These are phyloP conservation scores for Tricholoma hemisulphureum DNA, from an alignment of 768 basidiomycete genomes.

Conservation along the genomic window DNA sequence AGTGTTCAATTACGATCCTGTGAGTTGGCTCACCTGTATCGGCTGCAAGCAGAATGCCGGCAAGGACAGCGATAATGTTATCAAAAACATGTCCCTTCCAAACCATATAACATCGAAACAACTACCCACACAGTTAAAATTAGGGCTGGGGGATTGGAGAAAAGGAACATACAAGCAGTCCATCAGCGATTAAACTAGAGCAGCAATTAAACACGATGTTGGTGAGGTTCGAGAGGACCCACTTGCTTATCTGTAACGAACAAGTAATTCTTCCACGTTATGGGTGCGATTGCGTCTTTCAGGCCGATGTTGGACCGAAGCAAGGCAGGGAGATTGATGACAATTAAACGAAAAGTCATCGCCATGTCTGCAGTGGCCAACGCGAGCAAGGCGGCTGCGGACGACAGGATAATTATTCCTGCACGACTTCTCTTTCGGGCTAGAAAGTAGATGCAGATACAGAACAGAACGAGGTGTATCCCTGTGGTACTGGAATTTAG, in stretches of 20 bases:
- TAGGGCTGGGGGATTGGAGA: not conserved
- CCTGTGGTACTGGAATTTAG: not conserved
- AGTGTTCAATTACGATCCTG: not conserved
- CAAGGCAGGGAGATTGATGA: conserved; percentile 1
- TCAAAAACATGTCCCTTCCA: conserved; percentile 32
- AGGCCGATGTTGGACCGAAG: not conserved
- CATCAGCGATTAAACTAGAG: not conserved
- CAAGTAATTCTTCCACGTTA: not conserved
- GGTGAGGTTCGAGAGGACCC: not conserved
- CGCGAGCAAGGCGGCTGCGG: not conserved
- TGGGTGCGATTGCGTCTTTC: not conserved
- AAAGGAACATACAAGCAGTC: conserved; percentile 1
- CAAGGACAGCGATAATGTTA: conserved; percentile 17
- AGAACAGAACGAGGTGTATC: conserved; percentile 5
- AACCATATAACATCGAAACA: conserved; percentile 39
- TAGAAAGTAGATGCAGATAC: conserved; percentile 3
- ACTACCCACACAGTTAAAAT: not conserved
- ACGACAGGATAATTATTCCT: not conserved
- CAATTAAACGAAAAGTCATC: conserved; percentile 1
- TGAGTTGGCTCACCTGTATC: conserved; percentile 29
- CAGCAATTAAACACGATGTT: not conserved
- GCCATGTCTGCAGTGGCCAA: conserved; percentile 9
- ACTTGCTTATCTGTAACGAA: conserved; percentile 6
- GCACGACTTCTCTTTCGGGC: not conserved
- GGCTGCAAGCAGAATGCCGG: conserved; percentile 28